Evolutionary conservation across 2,329 filamentous ascomycete genomes (phyloP).

Genomic region (Gnomoniopsis sp.): DNA sequence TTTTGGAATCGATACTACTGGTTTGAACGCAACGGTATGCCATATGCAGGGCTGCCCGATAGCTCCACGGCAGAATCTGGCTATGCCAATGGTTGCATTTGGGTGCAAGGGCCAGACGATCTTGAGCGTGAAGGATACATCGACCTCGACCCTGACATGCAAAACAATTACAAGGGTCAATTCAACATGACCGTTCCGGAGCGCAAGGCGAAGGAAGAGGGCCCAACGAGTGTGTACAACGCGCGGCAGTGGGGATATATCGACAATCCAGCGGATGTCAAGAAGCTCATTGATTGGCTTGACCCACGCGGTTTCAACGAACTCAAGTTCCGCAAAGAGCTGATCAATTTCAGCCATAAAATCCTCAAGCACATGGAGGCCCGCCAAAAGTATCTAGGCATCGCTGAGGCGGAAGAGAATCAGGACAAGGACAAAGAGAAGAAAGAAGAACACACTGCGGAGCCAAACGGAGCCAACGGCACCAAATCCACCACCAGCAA

Average conservation of each 20-base stretch:
- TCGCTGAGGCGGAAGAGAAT: slow-evolving; percentile 37
- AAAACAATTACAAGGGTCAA: slow-evolving; percentile 70
- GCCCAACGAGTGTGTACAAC: slow-evolving; percentile 69
- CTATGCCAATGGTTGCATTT: slow-evolving; percentile 92
- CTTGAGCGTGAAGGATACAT: slow-evolving; percentile 85
- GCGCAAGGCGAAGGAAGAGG: slow-evolving; percentile 83
- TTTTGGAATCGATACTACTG: slow-evolving; percentile 99
- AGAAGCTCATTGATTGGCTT: slow-evolving; percentile 80
- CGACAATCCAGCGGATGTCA: slow-evolving; percentile 73
- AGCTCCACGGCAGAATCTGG: slow-evolving; percentile 84
- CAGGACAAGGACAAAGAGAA: slow-evolving; percentile 39
- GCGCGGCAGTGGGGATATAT: slow-evolving; percentile 90
- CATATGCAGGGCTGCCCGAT: slow-evolving; percentile 79
- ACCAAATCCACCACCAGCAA: slow-evolving; percentile 24
- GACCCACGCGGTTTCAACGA: slow-evolving; percentile 86
- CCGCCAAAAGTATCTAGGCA: slow-evolving; percentile 67
- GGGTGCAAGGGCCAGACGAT: slow-evolving; percentile 93
- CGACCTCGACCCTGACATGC: slow-evolving; percentile 67
- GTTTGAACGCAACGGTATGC: slow-evolving; percentile 99
- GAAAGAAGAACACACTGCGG: slow-evolving; percentile 23
- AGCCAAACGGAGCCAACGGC: slow-evolving; percentile 24
- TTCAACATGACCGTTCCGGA: slow-evolving; percentile 83
- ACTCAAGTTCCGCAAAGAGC: slow-evolving; percentile 81
- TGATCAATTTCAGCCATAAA: slow-evolving; percentile 70
- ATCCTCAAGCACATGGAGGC: slow-evolving; percentile 79